A percentile compares a stretch with the other conserved stretches of the same genome.
phyloP scores from a whole-genome alignment of 106 monocot genomes.

The Platanthera guangdongensis region DNA sequence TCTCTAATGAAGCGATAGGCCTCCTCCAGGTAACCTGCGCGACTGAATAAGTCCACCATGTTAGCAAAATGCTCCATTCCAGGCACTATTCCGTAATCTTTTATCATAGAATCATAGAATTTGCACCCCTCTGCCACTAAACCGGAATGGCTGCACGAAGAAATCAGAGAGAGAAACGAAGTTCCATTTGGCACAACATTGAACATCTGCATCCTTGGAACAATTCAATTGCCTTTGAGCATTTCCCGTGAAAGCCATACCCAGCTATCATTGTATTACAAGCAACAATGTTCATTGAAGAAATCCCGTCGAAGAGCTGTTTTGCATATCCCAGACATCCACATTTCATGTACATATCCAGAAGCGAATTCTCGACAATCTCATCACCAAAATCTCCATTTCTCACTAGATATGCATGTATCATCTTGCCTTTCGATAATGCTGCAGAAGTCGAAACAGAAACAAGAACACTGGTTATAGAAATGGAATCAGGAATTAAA shows the following conservation, averaged over 20 bases:
- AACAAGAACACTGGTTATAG: constrained; percentile 34
- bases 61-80: constrained; percentile 36
- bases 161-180: constrained; percentile 46
- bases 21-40: constrained; percentile 33
- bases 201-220: constrained; percentile 30
- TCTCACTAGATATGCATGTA: constrained; percentile 47
- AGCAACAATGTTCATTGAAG: constrained; percentile 17
- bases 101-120: constrained; percentile 29
- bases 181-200: constrained; percentile 23
- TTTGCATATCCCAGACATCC: constrained; percentile 35
- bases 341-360: constrained; percentile 70
- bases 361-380: constrained; percentile 31
- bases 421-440: constrained; percentile 33
- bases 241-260: constrained; percentile 36
- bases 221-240: constrained; percentile 22
- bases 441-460: constrained; percentile 24
- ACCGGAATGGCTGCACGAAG: constrained; percentile 44
- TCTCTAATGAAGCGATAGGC: constrained; percentile 26
- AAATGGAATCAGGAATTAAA: constrained; percentile 35
- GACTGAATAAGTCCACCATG: constrained; percentile 37
- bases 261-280: constrained; percentile 59
- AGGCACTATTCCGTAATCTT: constrained; percentile 19
- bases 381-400: constrained; percentile 26
- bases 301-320: constrained; percentile 30
- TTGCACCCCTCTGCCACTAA: constrained; percentile 29